Conservation (phyloP, 768 basidiomycete genomes). For the Termitomyces sp. region DNA sequence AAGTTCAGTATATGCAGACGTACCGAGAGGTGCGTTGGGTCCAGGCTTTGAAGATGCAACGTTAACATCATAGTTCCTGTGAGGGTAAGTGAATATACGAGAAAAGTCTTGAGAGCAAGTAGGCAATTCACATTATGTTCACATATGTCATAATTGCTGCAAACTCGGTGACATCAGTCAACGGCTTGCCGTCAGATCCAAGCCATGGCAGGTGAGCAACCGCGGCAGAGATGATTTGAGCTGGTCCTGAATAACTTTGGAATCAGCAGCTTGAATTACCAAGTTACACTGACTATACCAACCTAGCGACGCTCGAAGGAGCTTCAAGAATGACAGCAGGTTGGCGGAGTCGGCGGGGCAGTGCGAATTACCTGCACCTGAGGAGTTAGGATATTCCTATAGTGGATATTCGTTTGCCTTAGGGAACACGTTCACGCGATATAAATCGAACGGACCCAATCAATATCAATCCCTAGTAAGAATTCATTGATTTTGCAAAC, state of each 20-base stretch:
- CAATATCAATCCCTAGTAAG: constrained; percentile 42
- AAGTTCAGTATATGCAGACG: background rate
- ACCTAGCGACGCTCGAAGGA: constrained; percentile 56
- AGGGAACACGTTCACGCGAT: background rate
- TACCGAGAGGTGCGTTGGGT: constrained; percentile 69
- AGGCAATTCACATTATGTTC: constrained; percentile 52
- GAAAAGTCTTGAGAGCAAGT: background rate
- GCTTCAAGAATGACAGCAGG: constrained; percentile 55
- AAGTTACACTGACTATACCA: background rate
- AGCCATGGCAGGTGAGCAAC: constrained; percentile 69
- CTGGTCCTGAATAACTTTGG: constrained; percentile 29
- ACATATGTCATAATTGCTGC: constrained; percentile 61
- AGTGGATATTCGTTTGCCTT: constrained; percentile 27
- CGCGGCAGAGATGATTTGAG: constrained; percentile 66
- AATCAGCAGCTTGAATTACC: background rate
- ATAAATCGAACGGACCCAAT: constrained; percentile 41
- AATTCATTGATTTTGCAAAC: constrained; percentile 39
- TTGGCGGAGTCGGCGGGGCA: constrained; percentile 59
- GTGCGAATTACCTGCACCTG: constrained; percentile 59
- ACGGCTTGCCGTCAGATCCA: constrained; percentile 55
- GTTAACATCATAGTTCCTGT: constrained; percentile 71
- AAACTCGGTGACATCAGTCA: constrained; percentile 61
- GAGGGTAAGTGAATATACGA: constrained; percentile 25
- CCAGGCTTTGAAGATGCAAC: constrained; percentile 62
- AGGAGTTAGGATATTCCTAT: constrained; percentile 70